Evolutionary conservation across 108 stramenopile genomes (phyloP), one percentile per base, ranked within the genome.

Genomic region (Skeletonema potamos): DNA sequence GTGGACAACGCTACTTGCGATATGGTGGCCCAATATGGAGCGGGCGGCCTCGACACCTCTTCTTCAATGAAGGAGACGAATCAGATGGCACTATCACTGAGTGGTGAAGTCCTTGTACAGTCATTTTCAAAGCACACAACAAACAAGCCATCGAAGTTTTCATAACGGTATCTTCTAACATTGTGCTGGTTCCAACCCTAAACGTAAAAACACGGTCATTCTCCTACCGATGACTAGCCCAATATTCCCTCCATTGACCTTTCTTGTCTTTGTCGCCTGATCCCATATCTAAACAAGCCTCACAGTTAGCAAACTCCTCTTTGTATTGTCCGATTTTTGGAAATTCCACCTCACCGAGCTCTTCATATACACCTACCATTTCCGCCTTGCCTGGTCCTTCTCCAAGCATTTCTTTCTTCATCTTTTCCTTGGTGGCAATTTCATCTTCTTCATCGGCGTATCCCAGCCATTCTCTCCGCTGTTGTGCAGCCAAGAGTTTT

Each of bases 381-480:
- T 76, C 74, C 58, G 69, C 79, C 36, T 41, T 64, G 26, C 29
- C 22, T 24, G 62, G 30, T 18, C 63, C 34, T 28, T 54, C 28
- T 27, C 58, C 59, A 26, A 68, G 59, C 55, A 74, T 26, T 34
- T 62, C 79, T 66, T 46, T 73, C 72, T 70, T 82, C 39, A 62
- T 74, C 41, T 81, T 77, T 43, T 82, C 73, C 46, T 75, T 78
- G 28, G 83, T 70, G 24, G 37, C 67, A 4, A 36, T 17, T 55
- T 88, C 86, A 46, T 88, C 90, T 68, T 91, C 83, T 69, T 85
- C 72, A 26, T 84, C 78, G 0, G 72, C 57, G 69, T 87, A 89
- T 1, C 90, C 90, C 3, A 91, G 75, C 90, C 87, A 91, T 57
- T 85, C 76, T 68, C 87, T 72, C 56, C 90, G 83, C 62, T 86